Conservation (phyloP, 148 eudicot species). For the Polygonum aviculare region DNA sequence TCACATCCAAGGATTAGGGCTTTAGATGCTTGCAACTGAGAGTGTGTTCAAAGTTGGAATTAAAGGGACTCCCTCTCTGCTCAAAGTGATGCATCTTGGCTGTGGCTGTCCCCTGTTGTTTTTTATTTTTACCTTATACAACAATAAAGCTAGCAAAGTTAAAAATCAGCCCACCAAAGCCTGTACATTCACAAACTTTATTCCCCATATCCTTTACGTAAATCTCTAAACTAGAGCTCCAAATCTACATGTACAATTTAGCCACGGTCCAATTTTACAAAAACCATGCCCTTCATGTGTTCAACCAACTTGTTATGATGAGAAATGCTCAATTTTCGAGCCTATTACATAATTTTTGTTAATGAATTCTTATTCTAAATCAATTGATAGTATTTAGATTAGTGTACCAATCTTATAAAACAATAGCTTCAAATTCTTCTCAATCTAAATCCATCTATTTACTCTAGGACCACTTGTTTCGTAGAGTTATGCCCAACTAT, state of each 20-base stretch:
- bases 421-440: no score
- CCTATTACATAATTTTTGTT: no score
- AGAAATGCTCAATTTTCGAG: no score
- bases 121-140: not conserved
- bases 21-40: not conserved
- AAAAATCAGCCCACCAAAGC: constrained; percentile 4
- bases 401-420: no score
- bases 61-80: not conserved
- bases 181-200: not conserved
- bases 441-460: no score
- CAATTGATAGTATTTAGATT: no score
- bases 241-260: not conserved
- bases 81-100: constrained; percentile 1
- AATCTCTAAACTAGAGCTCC: not conserved
- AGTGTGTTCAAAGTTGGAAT: not conserved
- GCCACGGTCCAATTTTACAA: no score
- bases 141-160: not conserved
- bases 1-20: constrained; percentile 6
- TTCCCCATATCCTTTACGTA: constrained; percentile 2
- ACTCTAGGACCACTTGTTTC: no score
- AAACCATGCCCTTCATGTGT: no score
- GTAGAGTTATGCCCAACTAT: no score
- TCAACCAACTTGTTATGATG: no score
- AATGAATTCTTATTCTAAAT: no score
- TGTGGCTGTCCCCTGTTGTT: constrained; percentile 2